A percentile compares a stretch with the other conserved stretches of the same genome.
Evolutionary conservation across 2,329 filamentous ascomycete species (phyloP).

Genomic region (Sporothrix sp.): DNA sequence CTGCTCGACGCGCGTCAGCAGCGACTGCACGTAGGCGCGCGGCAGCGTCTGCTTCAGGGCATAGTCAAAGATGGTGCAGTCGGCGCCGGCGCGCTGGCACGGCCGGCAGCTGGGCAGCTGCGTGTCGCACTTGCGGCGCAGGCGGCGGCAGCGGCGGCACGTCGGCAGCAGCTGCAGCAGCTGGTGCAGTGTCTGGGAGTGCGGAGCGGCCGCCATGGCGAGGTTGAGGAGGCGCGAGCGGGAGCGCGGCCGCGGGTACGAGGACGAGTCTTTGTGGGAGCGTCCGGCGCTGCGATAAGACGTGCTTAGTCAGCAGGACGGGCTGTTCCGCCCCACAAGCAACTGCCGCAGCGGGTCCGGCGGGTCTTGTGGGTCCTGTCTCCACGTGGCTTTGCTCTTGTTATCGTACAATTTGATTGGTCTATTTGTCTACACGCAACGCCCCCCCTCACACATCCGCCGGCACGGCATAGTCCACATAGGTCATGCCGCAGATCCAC

Average conservation of each 20-base stretch:
- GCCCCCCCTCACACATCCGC: background rate
- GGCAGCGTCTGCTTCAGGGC: conserved; percentile 17
- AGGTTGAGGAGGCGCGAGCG: too few species aligned
- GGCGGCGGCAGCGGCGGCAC: conserved; percentile 16
- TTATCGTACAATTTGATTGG: background rate
- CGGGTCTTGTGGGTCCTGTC: too few species aligned
- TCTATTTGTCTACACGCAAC: background rate
- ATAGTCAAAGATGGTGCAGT: conserved; percentile 16
- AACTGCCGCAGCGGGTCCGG: too few species aligned
- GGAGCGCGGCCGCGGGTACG: too few species aligned
- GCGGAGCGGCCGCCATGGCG: too few species aligned
- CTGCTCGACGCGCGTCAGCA: conserved; percentile 14
- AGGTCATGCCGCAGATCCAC: conserved; percentile 18
- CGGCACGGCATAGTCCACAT: conserved; percentile 12
- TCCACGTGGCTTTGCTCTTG: too few species aligned
- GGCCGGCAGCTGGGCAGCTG: conserved; percentile 15
- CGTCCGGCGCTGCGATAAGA: too few species aligned
- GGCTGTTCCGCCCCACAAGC: too few species aligned
- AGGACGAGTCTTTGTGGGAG: too few species aligned
- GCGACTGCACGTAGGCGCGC: conserved; percentile 15
- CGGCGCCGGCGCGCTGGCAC: conserved; percentile 11
- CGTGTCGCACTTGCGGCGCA: conserved; percentile 17
- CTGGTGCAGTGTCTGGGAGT: background rate
- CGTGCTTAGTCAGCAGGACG: too few species aligned
- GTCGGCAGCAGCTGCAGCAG: conserved; percentile 17